phyloP scores from a whole-genome alignment of 2,329 filamentous ascomycete genomes.

The Fusarium drepaniforme region DNA sequence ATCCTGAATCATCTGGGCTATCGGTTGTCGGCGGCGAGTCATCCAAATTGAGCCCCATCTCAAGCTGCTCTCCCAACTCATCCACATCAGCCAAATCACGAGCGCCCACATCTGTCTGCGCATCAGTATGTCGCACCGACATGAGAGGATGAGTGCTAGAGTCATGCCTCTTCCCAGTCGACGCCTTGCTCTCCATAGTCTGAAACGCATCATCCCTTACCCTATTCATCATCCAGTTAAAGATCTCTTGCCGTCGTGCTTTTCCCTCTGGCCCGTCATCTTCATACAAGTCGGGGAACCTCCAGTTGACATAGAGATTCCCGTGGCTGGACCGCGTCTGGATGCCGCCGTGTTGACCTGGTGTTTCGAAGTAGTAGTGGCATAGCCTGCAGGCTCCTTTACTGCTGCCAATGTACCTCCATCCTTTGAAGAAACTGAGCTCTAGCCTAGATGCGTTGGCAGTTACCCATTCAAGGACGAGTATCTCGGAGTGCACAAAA shows the following conservation, averaged over 20 bases:
- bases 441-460: slow-evolving; percentile 12
- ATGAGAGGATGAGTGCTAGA: slow-evolving; percentile 44
- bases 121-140: slow-evolving; percentile 21
- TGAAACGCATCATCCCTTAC: slow-evolving; percentile 46
- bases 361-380: slow-evolving; percentile 49
- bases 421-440: slow-evolving; percentile 46
- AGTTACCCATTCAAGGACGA: slow-evolving; percentile 46
- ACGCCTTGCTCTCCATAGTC: slow-evolving; percentile 44
- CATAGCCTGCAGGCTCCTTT: slow-evolving; percentile 57
- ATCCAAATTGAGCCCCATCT: slow-evolving; percentile 13
- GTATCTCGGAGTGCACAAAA: slow-evolving; percentile 52
- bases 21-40: not conserved
- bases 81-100: slow-evolving; percentile 25
- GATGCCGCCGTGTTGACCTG: slow-evolving; percentile 33
- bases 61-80: slow-evolving; percentile 27
- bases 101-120: slow-evolving; percentile 11
- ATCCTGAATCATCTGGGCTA: slow-evolving; percentile 8
- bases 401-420: slow-evolving; percentile 55
- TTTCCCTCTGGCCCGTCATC: slow-evolving; percentile 8
- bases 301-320: slow-evolving; percentile 56
- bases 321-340: slow-evolving; percentile 47
- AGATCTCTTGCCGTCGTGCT: slow-evolving; percentile 32
- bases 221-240: slow-evolving; percentile 42
- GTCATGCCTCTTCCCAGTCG: slow-evolving; percentile 46
- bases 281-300: slow-evolving; percentile 48